Base-by-base conservation (phyloP, 163 green algal species). In the Volvox carteri region DNA sequence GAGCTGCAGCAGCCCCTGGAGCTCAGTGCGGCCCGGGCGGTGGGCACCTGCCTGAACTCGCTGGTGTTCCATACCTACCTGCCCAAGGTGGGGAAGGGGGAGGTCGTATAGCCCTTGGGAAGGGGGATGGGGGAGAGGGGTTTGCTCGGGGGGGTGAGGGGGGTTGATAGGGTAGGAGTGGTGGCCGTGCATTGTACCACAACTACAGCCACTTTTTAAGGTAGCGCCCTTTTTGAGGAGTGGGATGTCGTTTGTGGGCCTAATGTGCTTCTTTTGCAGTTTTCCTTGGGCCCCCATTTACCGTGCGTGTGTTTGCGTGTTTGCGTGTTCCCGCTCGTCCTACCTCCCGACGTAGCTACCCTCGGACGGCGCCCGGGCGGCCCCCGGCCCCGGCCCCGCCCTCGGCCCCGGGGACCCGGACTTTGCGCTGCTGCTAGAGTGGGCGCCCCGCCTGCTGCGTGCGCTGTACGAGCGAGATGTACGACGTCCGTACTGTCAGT, bases 391-490 rank as follows among this genome's bases (percentile, higher is more conserved):
- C 7, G n/a, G 35, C 14, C n/a, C 44, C n/a, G 42, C 81, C 19
- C 60, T 42, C 7, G n/a, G 35, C 14, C n/a, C 44, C n/a, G 74
- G 42, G 12, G 60, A 65, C 35, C 11, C 21, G 7, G 42, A 23
- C 44, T 58, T 78, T 25, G 33, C 60, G 11, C 79, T 96, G 78
- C 79, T 96, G 79, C 33, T 62, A 35, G 79, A 94, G 67, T 92
- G 92, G 78, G 94, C 93, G 33, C 94, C 95, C 3, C 33, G 91
- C n/a, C 77, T 94, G 83, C 86, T 97, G 48, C 91, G 93, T 16
- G 89, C 86, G 18, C 90, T 98, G 76, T 97, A 97, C 50, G 95
- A 98, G 67, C 88, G 96, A 0, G 94, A 98, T 62, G 88, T 93
- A 44, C 90, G 96, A 67, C 90, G 85, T 28, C 60, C 60, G 8